phyloP scores from a whole-genome alignment of 805 yeast species.

The Sugiyamaella marilandica region DNA sequence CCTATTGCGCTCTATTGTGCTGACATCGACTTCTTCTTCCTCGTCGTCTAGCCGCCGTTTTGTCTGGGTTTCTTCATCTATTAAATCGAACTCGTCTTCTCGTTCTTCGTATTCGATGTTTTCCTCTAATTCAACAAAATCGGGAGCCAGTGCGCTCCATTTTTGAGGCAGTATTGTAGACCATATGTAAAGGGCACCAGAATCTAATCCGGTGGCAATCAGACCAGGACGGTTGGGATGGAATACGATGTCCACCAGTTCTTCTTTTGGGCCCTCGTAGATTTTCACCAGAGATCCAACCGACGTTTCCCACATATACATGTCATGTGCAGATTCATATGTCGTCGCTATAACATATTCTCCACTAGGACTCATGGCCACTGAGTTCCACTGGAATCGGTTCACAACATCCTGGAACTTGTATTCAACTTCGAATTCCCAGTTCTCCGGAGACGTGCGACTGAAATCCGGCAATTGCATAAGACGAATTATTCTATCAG shows the following conservation, averaged over 20 bases:
- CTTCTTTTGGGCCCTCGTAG: conserved; percentile 86
- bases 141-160: conserved; percentile 97
- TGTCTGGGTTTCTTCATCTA: conserved; percentile 57
- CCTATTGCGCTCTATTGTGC: conserved; percentile 56
- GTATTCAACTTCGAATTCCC: conserved; percentile 65
- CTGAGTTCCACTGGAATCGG: conserved; percentile 81
- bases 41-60: conserved; percentile 59
- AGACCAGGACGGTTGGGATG: conserved; percentile 68
- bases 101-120: conserved; percentile 81
- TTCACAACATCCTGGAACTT: conserved; percentile 89
- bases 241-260: conserved; percentile 83
- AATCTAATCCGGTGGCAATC: conserved; percentile 78
- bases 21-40: conserved; percentile 63
- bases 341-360: conserved; percentile 90
- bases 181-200: conserved; percentile 82
- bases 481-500: conserved; percentile 33
- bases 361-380: conserved; percentile 64
- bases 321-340: conserved; percentile 80
- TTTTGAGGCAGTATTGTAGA: conserved; percentile 76
- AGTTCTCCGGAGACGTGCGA: conserved; percentile 33
- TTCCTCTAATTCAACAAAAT: conserved; percentile 90
- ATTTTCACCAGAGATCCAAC: conserved; percentile 86
- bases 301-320: conserved; percentile 88
- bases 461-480: conserved; percentile 26
- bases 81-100: conserved; percentile 88